Conservation (phyloP, 2,329 filamentous ascomycete genomes). For the Sarocladium brachiariae region DNA sequence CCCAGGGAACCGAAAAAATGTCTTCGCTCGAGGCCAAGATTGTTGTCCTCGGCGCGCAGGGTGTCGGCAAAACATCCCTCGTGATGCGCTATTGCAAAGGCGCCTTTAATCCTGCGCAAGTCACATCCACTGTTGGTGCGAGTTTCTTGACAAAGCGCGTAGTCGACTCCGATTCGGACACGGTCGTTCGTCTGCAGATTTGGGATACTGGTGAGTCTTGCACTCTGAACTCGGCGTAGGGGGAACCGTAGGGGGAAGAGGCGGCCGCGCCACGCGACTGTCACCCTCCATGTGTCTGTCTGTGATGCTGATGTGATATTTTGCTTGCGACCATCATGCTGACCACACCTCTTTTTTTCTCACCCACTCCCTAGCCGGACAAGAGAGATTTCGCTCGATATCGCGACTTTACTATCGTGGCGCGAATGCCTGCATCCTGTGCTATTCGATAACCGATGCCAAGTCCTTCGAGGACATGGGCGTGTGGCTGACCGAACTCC, state of each 20-base stretch:
- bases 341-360: conserved; percentile 10
- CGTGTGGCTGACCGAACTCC: conserved; percentile 79
- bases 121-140: conserved; percentile 68
- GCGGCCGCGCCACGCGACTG: not conserved
- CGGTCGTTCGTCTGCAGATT: conserved; percentile 83
- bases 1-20: conserved; percentile 19
- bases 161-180: conserved; percentile 77
- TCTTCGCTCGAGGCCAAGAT: conserved; percentile 74
- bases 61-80: conserved; percentile 73
- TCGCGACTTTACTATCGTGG: conserved; percentile 94
- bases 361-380: too few relatives aligned
- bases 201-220: conserved; percentile 75
- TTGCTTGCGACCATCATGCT: conserved; percentile 11
- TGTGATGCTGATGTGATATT: conserved; percentile 1
- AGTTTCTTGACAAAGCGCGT: conserved; percentile 76
- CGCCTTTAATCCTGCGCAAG: conserved; percentile 58
- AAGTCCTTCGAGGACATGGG: conserved; percentile 88
- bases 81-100: conserved; percentile 72
- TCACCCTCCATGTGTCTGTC: not conserved
- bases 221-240: too few relatives aligned
- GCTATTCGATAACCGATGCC: conserved; percentile 88
- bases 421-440: conserved; percentile 87
- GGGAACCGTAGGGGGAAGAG: too few relatives aligned
- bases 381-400: conserved; percentile 92
- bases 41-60: conserved; percentile 71